Base-by-base conservation (phyloP, 2,329 filamentous ascomycete genomes). In the Colletotrichum cordylinicola region DNA sequence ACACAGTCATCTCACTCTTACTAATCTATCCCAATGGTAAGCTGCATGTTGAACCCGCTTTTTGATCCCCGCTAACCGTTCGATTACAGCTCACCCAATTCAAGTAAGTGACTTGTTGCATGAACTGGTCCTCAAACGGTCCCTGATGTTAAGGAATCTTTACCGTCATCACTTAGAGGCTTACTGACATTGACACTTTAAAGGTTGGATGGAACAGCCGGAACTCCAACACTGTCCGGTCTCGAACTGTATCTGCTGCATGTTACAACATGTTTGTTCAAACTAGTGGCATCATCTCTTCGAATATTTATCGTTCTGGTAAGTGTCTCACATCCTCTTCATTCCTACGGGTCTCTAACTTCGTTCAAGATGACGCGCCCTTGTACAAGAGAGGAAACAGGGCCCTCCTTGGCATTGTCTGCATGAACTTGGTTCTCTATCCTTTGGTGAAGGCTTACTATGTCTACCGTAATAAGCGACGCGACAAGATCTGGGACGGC, bases 221-320 rank as follows among this genome's bases (percentile, higher is more conserved):
- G 67, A 94, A 94, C 79, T 89, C 91, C 1, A 91, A 92, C 71
- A 87, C 88, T 1, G 92, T 94, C 2, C 87, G 91, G 4, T 90
- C 90, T 2, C 85, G 92, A 6, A 91, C 92, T 2, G 91, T 94
- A 6, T 90, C 91, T 0, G 89, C 91, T 1, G 92, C 91, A 0
- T 83, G 91, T n/a, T 93, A 93, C 82, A 93, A 93, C 79, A 89
- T 89, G 86, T 86, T 83, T 33, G 84, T 87, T 3, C 87, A 89
- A 78, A 83, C 84, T 0, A 83, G 84, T n/a, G 82, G 81, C 1
- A 85, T 89, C 37, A 86, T 86, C 66, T 78, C 81, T 1, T 82
- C 83, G 37, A 87, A 87, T 74, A 84, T 87, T 12, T 87, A 86
- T 73, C 82, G 84, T 6, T 75, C 79, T 29, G 79, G 83, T 83